Evolutionary conservation across 2,329 filamentous ascomycete genomes (phyloP).

Genomic region (Arthrobotrys pseudoclavata): DNA sequence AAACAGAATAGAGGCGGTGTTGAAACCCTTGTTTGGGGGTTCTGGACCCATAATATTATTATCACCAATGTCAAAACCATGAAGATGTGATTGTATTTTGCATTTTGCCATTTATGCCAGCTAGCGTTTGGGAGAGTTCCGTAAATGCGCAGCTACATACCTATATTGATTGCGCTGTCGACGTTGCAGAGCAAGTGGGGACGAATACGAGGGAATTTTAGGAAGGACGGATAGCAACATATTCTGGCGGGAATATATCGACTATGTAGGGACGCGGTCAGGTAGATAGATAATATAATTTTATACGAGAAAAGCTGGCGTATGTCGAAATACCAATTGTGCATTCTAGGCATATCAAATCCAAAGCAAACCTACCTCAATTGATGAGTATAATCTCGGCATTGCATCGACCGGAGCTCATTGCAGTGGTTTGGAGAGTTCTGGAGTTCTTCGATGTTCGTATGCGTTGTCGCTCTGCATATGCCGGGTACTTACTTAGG

Average conservation of each 20-base stretch:
- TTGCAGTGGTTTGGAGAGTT: slow-evolving; percentile 43
- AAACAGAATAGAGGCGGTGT: slow-evolving; percentile 58
- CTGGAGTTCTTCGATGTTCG: slow-evolving; percentile 54
- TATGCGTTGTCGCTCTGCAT: slow-evolving; percentile 54
- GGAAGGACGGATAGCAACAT: slow-evolving; percentile 30
- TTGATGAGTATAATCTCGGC: slow-evolving; percentile 5
- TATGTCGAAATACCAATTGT: slow-evolving; percentile 31
- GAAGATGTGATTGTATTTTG: slow-evolving; percentile 29
- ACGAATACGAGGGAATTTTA: slow-evolving; percentile 48
- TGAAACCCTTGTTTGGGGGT: slow-evolving; percentile 32
- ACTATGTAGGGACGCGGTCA: slow-evolving; percentile 31
- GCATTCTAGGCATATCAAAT: slow-evolving; percentile 5
- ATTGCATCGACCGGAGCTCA: slow-evolving; percentile 46
- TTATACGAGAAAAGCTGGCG: slow-evolving; percentile 3
- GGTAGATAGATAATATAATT: slow-evolving; percentile 48
- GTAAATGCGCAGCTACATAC: slow-evolving; percentile 22
- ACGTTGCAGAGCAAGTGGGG: slow-evolving; percentile 43
- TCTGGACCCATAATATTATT: slow-evolving; percentile 42
- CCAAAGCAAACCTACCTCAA: slow-evolving; percentile 8
- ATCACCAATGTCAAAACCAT: background rate
- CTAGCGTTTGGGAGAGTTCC: slow-evolving; percentile 43
- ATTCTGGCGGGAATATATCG: slow-evolving; percentile 44
- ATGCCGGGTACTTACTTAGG: slow-evolving; percentile 9
- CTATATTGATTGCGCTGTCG: slow-evolving; percentile 21
- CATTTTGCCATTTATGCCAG: slow-evolving; percentile 32